A percentile compares a stretch with the other conserved stretches of the same genome.
phyloP scores from a whole-genome alignment of 208 protist genomes.

The Crithidia thermophila region DNA sequence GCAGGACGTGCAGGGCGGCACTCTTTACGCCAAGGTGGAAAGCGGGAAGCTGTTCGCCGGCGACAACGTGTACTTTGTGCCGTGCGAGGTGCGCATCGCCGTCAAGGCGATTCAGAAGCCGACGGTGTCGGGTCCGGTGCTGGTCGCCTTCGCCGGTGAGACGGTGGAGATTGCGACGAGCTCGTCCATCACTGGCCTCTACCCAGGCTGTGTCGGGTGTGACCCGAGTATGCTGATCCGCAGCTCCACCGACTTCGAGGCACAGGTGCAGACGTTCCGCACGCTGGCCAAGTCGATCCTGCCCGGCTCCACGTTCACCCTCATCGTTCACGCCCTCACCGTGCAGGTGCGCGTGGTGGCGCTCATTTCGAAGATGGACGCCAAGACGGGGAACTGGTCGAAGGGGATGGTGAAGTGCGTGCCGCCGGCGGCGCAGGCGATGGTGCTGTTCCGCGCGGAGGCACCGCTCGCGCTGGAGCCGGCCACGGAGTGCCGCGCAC shows the following conservation, averaged over 20 bases:
- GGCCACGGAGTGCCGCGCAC: slow-evolving; percentile 70
- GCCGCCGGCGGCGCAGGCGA: slow-evolving; percentile 61
- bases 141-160: slow-evolving; percentile 80
- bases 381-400: slow-evolving; percentile 64
- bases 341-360: slow-evolving; percentile 67
- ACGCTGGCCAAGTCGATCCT: slow-evolving; percentile 68
- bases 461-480: slow-evolving; percentile 62
- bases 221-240: slow-evolving; percentile 24
- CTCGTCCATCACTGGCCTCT: slow-evolving; percentile 55
- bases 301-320: slow-evolving; percentile 69
- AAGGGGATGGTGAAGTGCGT: slow-evolving; percentile 90
- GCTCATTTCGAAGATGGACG: slow-evolving; percentile 75
- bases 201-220: slow-evolving; percentile 74
- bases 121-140: slow-evolving; percentile 49
- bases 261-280: slow-evolving; percentile 78
- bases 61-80: slow-evolving; percentile 57
- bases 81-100: slow-evolving; percentile 52
- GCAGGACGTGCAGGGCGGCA: slow-evolving; percentile 65
- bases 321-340: slow-evolving; percentile 73
- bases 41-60: slow-evolving; percentile 61
- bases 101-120: slow-evolving; percentile 68
- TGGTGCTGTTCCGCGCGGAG: slow-evolving; percentile 67
- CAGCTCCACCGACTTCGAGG: slow-evolving; percentile 74
- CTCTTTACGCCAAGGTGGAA: slow-evolving; percentile 80
- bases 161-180: slow-evolving; percentile 65